Evolutionary conservation across 2,329 filamentous ascomycete genomes (phyloP).

Genomic region (Pleurostoma richardsiae): DNA sequence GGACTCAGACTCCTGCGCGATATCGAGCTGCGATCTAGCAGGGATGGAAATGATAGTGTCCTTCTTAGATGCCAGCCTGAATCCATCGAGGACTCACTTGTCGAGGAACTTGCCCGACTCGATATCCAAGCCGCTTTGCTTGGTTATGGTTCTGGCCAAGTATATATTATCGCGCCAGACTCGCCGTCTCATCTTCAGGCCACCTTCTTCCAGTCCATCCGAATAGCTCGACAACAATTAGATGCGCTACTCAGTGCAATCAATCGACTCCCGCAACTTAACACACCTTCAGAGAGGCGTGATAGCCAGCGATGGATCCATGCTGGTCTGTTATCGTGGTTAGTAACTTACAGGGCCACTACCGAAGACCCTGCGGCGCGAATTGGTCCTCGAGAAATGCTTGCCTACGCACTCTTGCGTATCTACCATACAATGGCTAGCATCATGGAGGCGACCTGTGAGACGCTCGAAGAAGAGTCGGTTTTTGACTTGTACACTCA

Average conservation of each 20-base stretch:
- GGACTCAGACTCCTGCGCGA: constrained; percentile 31
- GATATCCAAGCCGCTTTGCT: constrained; percentile 15
- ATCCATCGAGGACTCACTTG: constrained; percentile 33
- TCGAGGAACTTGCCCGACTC: constrained; percentile 31
- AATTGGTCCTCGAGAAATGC: neutral
- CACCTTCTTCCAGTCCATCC: neutral
- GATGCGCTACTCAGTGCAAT: neutral
- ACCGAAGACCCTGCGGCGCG: neutral
- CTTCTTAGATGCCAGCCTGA: constrained; percentile 13
- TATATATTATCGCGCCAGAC: no score
- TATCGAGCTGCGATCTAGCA: constrained; percentile 7
- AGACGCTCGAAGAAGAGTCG: constrained; percentile 21
- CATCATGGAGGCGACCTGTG: constrained; percentile 33
- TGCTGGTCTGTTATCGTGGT: neutral
- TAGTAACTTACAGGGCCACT: neutral
- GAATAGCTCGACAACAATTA: neutral
- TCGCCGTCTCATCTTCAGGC: neutral
- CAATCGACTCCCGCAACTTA: neutral
- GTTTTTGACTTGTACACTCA: constrained; percentile 28
- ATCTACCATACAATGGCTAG: constrained; percentile 34
- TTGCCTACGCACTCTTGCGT: constrained; percentile 20
- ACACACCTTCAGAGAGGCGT: neutral
- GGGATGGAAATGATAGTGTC: neutral
- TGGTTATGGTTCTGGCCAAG: no score
- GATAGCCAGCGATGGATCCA: neutral